phyloP scores from a whole-genome alignment of 2,329 filamentous ascomycete species.

The Aspergillus thermomutatus region DNA sequence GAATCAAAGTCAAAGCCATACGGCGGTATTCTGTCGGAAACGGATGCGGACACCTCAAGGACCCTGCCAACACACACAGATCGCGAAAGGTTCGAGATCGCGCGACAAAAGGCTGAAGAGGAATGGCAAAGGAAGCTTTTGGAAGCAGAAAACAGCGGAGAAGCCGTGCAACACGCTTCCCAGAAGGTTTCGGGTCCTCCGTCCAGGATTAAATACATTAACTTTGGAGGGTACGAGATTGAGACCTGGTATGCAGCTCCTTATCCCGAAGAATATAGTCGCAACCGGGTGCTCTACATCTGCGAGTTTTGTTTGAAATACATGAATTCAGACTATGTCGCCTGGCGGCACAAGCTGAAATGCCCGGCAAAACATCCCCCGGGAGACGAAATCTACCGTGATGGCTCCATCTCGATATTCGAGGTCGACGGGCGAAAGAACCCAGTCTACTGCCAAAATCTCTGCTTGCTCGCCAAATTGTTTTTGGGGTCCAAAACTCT shows the following conservation, averaged over 20 bases:
- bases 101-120: slow-evolving; percentile 85
- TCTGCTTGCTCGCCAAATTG: slow-evolving; percentile 91
- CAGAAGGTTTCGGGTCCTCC: slow-evolving; percentile 79
- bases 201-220: slow-evolving; percentile 97
- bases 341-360: slow-evolving; percentile 96
- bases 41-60: slow-evolving; percentile 84
- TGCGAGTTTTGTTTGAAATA: slow-evolving; percentile 99
- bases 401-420: slow-evolving; percentile 91
- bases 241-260: slow-evolving; percentile 99
- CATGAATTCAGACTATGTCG: slow-evolving; percentile 98
- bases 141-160: slow-evolving; percentile 61
- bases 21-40: slow-evolving; percentile 84
- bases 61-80: slow-evolving; percentile 80
- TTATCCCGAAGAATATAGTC: slow-evolving; percentile 96
- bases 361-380: slow-evolving; percentile 95
- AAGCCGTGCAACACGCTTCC: slow-evolving; percentile 60
- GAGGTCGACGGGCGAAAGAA: slow-evolving; percentile 95
- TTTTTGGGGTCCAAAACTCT: slow-evolving; percentile 97
- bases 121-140: slow-evolving; percentile 74
- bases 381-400: slow-evolving; percentile 95
- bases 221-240: slow-evolving; percentile 96
- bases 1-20: slow-evolving; percentile 92
- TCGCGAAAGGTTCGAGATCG: slow-evolving; percentile 81
- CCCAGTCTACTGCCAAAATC: slow-evolving; percentile 92
- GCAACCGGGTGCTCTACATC: slow-evolving; percentile 95